phyloP scores from a whole-genome alignment of 495 filamentous ascomycete species.

The Polyplosphaeria fusca region DNA sequence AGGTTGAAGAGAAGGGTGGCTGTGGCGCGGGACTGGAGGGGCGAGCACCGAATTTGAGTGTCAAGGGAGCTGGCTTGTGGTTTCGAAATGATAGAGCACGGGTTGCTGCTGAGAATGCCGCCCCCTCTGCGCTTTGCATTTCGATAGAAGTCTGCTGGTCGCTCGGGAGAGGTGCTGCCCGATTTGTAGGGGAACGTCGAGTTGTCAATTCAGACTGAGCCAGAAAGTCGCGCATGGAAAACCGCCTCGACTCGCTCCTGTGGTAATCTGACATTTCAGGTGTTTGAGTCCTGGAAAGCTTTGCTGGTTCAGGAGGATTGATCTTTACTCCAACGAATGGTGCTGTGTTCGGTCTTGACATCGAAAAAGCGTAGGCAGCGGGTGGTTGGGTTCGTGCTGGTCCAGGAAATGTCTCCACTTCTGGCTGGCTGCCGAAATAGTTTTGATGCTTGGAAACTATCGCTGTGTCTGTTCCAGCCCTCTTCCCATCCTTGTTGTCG shows the following conservation, averaged over 20 bases:
- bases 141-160: background rate
- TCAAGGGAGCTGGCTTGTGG: background rate
- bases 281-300: no score
- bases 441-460: no score
- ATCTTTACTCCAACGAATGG: no score
- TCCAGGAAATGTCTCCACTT: no score
- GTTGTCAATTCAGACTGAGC: constrained; percentile 13
- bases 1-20: background rate
- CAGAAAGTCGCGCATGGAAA: constrained; percentile 19
- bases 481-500: no score
- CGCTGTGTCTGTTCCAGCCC: no score
- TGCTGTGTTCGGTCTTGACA: no score
- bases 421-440: no score
- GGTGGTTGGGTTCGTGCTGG: no score
- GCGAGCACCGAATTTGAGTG: background rate
- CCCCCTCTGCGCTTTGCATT: constrained; percentile 12
- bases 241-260: constrained; percentile 36
- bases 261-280: constrained; percentile 10
- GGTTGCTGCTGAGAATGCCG: constrained; percentile 16
- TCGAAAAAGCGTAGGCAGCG: no score
- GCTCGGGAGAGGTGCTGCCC: background rate
- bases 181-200: constrained; percentile 8
- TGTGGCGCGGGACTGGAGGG: background rate
- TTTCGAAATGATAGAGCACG: constrained; percentile 5
- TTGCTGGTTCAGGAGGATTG: no score